phyloP scores from a whole-genome alignment of 805 yeast genomes.

The Pichia nanzhaoensis region DNA sequence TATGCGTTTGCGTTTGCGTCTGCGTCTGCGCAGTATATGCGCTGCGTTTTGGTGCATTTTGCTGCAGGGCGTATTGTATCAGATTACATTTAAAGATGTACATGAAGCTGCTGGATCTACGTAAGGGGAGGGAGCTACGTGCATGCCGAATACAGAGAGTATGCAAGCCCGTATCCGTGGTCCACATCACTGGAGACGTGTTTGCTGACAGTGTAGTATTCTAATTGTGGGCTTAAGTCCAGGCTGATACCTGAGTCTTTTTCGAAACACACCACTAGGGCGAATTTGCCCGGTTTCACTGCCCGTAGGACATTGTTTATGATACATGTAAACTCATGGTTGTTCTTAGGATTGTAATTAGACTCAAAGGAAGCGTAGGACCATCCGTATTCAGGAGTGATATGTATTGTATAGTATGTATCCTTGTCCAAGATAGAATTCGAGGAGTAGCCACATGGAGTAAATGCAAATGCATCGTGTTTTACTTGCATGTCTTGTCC shows the following conservation, averaged over 20 bases:
- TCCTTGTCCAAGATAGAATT: slow-evolving; percentile 63
- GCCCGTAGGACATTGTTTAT: slow-evolving; percentile 52
- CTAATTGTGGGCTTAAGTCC: no score
- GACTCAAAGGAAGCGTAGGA: slow-evolving; percentile 96
- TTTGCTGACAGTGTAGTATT: not conserved
- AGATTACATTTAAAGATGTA: no score
- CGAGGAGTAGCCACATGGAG: slow-evolving; percentile 94
- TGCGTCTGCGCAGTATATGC: not conserved
- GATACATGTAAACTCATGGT: not conserved
- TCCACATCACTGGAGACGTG: not conserved
- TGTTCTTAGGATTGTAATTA: slow-evolving; percentile 30
- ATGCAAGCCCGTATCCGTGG: not conserved
- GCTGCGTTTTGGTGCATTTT: not conserved
- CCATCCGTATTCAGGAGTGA: slow-evolving; percentile 92
- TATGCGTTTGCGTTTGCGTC: no score
- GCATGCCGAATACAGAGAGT: not conserved
- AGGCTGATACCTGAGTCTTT: not conserved
- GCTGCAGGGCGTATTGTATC: no score
- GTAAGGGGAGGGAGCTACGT: not conserved
- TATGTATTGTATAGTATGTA: slow-evolving; percentile 73
- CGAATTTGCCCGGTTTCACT: slow-evolving; percentile 69
- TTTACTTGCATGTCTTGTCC: slow-evolving; percentile 16
- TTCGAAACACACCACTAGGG: slow-evolving; percentile 23
- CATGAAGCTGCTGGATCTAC: no score
- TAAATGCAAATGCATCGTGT: slow-evolving; percentile 84